Percentiles rank a stretch among this genome's conserved stretches.
Conservation (phyloP, 2,329 filamentous ascomycete genomes). For the Xylogone sp. region DNA sequence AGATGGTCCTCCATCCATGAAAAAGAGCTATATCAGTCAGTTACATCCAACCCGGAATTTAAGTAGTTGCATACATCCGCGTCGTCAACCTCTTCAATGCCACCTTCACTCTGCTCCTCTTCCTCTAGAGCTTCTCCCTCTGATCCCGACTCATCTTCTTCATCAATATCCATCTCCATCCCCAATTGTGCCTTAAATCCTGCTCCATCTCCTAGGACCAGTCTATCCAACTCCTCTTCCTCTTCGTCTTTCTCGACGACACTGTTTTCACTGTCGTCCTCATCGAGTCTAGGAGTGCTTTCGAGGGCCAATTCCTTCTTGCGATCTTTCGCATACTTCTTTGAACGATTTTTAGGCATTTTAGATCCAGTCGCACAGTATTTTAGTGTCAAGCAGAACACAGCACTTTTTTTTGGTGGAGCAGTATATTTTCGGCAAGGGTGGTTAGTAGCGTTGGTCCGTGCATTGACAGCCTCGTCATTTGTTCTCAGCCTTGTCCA, state of each 20-base stretch:
- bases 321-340: slow-evolving; percentile 18
- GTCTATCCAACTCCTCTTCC: slow-evolving; percentile 79
- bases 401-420: neutral
- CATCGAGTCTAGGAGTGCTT: slow-evolving; percentile 6
- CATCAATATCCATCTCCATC: slow-evolving; percentile 38
- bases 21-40: slow-evolving; percentile 27
- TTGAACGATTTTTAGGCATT: slow-evolving; percentile 27
- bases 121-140: slow-evolving; percentile 27
- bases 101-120: slow-evolving; percentile 43
- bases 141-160: slow-evolving; percentile 9
- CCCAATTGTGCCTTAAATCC: slow-evolving; percentile 76
- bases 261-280: slow-evolving; percentile 22
- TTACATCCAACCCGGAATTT: neutral
- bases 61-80: slow-evolving; percentile 45
- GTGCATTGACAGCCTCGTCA: neutral
- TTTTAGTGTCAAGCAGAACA: neutral
- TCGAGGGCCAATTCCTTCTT: slow-evolving; percentile 6
- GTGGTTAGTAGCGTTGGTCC: neutral
- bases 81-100: slow-evolving; percentile 67
- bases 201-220: slow-evolving; percentile 85
- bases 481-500: neutral
- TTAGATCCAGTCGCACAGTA: slow-evolving; percentile 2
- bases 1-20: slow-evolving; percentile 32
- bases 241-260: slow-evolving; percentile 69
- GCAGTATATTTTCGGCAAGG: neutral